Base-by-base conservation (phyloP, 805 yeast genomes). In the Nakazawaea holstii region DNA sequence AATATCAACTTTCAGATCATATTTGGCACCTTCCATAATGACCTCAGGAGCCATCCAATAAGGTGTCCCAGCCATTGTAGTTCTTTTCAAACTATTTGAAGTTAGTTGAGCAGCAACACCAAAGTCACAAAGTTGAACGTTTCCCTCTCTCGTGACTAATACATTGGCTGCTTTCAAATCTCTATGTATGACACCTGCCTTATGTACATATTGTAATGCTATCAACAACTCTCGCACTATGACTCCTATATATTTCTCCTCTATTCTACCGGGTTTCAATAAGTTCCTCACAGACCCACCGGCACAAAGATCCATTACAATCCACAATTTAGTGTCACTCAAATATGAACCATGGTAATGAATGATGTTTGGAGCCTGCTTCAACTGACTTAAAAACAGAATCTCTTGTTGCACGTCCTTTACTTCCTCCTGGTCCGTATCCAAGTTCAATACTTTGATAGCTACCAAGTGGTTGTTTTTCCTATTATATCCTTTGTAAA, bases 41-140 rank as follows among this genome's bases (percentile, higher is more conserved):
- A 92, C 99, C 64, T 92, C 99, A 0, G 99, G 99, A 0, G 99
- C 97, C 99, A 94, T 94, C 99, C 99, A 94, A 61, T 90, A 94
- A 0, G 95, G 95, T 0, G 95, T 87, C 7, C 95, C 95, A 0
- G 96, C 98, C 80, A 95, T 90, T 0, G 99, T 94, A 32, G 92
- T 87, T 56, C 99, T 74, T 61, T 90, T 88, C 40, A 83, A 63
- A 15, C 82, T 79, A 35, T 83, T 76, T 33, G 91, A 75, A 2
- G 95, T 80, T 39, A 91, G 70, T 61, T 89, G 92, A 1, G 97
- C 97, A 0, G 99, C 99, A 20, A 95, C 99, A 30, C 99, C 99
- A 67, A 94, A 94, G 65, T 94, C 99, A 73, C 98, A 92, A 39
- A 94, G 74, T 59, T 87, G 88, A 4, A 95, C 95, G 45, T 76